Percentiles rank a stretch among this genome's conserved stretches.
phyloP scores from a whole-genome alignment of 495 filamentous ascomycete species.

The Entonaema liquescens region DNA sequence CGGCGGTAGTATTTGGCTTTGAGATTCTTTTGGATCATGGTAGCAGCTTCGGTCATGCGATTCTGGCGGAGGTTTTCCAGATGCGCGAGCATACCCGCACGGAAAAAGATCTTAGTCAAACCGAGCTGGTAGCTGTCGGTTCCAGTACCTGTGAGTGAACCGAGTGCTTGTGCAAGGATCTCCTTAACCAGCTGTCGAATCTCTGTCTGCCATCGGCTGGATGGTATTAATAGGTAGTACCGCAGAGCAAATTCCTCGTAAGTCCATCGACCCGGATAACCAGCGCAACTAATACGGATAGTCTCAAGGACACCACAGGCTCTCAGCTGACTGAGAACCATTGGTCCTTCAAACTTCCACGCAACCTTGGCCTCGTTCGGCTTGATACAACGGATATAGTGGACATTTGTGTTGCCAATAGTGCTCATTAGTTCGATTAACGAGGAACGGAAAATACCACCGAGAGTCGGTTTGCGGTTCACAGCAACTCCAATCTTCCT shows the following conservation, averaged over 20 bases:
- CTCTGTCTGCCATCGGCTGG: constrained; percentile 88
- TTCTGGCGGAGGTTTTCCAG: constrained; percentile 92
- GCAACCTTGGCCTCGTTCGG: constrained; percentile 96
- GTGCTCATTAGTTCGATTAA: constrained; percentile 98
- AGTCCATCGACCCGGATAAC: constrained; percentile 98
- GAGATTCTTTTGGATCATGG: constrained; percentile 99
- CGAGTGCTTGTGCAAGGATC: constrained; percentile 90
- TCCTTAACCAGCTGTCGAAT: constrained; percentile 92
- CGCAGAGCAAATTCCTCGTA: constrained; percentile 98
- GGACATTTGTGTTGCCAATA: constrained; percentile 96
- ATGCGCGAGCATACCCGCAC: constrained; percentile 97
- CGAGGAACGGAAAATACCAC: constrained; percentile 98
- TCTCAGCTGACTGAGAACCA: constrained; percentile 96
- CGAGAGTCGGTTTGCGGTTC: constrained; percentile 95
- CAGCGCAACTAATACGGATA: constrained; percentile 96
- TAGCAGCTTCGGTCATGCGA: constrained; percentile 90
- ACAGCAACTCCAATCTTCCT: constrained; percentile 89
- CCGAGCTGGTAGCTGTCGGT: constrained; percentile 96
- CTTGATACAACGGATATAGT: constrained; percentile 99
- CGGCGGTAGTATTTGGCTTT: constrained; percentile 93
- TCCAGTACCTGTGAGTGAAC: constrained; percentile 75
- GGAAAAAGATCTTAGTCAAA: constrained; percentile 98
- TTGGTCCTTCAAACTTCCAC: constrained; percentile 98
- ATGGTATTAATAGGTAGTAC: constrained; percentile 98
- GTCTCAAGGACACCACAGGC: constrained; percentile 99